phyloP scores from a whole-genome alignment of 768 basidiomycete genomes.

The Mycena galopus region DNA sequence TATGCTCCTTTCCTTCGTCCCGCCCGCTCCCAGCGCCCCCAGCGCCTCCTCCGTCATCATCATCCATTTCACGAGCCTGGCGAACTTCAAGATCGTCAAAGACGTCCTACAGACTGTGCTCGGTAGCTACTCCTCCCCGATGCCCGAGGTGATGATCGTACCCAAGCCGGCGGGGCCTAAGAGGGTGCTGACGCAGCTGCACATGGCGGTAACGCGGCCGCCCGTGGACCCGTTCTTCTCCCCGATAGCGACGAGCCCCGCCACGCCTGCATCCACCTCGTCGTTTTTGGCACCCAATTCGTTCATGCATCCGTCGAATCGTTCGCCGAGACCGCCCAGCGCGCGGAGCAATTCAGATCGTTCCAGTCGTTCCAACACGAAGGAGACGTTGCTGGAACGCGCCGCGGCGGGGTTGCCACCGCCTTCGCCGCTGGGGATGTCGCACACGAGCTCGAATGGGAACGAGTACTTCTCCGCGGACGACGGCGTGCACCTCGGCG shows the following conservation, averaged over 20 bases:
- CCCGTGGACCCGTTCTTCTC: conserved; percentile 90
- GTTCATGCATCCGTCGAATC: conserved; percentile 12
- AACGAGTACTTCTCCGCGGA: conserved; percentile 84
- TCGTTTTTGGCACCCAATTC: conserved; percentile 54
- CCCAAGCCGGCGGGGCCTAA: conserved; percentile 98
- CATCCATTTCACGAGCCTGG: conserved; percentile 91
- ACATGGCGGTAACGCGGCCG: conserved; percentile 90
- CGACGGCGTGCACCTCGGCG: conserved; percentile 74
- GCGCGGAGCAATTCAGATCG: conserved; percentile 75
- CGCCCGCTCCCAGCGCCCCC: conserved; percentile 15
- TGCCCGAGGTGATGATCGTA: conserved; percentile 95
- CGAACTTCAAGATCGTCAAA: conserved; percentile 90
- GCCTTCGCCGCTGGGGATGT: conserved; percentile 78
- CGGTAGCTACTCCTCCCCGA: conserved; percentile 54
- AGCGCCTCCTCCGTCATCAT: conserved; percentile 64
- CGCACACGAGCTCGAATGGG: conserved; percentile 77
- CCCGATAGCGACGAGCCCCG: conserved; percentile 95
- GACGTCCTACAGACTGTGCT: conserved; percentile 84
- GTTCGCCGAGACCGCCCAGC: conserved; percentile 63
- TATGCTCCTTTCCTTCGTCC: conserved; percentile 43
- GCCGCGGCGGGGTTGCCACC: conserved; percentile 56
- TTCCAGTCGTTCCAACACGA: conserved; percentile 68
- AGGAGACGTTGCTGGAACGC: conserved; percentile 52
- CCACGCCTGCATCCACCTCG: conserved; percentile 70
- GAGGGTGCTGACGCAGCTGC: conserved; percentile 90